A percentile compares a stretch with the other conserved stretches of the same genome.
These are phyloP conservation scores for Xylaria scruposa DNA, from an alignment of 495 filamentous ascomycete genomes.

Conservation along the genomic window DNA sequence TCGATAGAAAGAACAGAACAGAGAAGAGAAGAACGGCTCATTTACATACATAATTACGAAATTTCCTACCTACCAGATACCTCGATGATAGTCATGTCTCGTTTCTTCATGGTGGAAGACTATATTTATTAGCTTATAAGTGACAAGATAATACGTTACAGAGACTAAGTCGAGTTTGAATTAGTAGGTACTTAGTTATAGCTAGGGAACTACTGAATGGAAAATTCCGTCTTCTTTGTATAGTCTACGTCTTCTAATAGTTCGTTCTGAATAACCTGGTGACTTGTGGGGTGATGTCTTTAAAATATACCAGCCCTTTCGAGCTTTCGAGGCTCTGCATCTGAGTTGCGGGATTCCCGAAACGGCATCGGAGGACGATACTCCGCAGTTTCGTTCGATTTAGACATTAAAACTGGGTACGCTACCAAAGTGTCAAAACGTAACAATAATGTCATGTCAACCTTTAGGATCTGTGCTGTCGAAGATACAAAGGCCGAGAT, in stretches of 20 bases:
- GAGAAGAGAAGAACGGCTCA: conserved; percentile 7
- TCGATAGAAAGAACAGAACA: conserved; percentile 18
- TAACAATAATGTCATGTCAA: not conserved
- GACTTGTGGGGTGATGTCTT: too few species aligned
- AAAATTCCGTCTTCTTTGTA: too few species aligned
- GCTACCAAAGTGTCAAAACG: not conserved
- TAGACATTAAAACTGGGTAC: conserved; percentile 1
- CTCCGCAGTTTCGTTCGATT: conserved; percentile 2
- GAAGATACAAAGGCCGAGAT: not conserved
- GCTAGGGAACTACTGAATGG: not conserved
- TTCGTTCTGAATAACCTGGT: not conserved
- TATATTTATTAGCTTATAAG: not conserved
- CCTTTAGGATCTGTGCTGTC: not conserved
- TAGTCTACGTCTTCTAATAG: too few species aligned
- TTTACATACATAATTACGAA: conserved; percentile 16
- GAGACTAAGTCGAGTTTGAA: not conserved
- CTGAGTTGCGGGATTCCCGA: not conserved
- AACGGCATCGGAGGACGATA: conserved; percentile 11
- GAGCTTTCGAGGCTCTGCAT: conserved; percentile 15
- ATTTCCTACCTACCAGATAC: conserved; percentile 15
- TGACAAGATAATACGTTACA: not conserved
- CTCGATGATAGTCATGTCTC: not conserved
- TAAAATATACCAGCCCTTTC: too few species aligned
- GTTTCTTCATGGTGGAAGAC: not conserved
- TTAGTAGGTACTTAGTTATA: not conserved